Conservation (phyloP, 352 stramenopile species). For the Halophytophthora polymorphica region DNA sequence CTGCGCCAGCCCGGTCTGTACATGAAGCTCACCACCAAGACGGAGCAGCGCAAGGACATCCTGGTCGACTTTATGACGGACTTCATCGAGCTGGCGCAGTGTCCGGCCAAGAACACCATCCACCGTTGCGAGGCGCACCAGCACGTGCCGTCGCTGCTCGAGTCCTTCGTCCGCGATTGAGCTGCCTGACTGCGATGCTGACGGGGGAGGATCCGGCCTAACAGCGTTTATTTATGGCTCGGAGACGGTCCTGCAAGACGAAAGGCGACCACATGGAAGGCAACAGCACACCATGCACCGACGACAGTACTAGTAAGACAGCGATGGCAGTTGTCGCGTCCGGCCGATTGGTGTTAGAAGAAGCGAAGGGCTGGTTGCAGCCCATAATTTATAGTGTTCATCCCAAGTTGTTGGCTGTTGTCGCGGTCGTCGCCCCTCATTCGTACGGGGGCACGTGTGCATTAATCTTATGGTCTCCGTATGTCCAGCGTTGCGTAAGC, state of each 20-base stretch:
- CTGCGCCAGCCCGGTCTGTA: constrained; percentile 42
- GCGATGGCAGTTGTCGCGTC: too few species aligned
- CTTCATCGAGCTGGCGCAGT: constrained; percentile 44
- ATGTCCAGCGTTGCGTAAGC: too few species aligned
- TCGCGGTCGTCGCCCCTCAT: too few species aligned
- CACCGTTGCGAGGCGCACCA: constrained; percentile 41
- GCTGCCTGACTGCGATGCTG: too few species aligned
- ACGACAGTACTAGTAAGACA: too few species aligned
- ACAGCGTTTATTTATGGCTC: background rate
- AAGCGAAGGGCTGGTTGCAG: too few species aligned
- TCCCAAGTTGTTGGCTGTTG: too few species aligned
- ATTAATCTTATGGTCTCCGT: too few species aligned
- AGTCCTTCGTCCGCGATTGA: constrained; percentile 45
- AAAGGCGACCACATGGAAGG: too few species aligned
- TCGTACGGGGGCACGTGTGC: too few species aligned
- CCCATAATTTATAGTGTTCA: constrained; percentile 29
- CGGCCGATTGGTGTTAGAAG: constrained; percentile 10
- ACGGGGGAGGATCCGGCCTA: background rate
- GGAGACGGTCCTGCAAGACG: too few species aligned
- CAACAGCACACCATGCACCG: too few species aligned
- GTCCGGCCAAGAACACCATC: constrained; percentile 28
- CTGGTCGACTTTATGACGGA: constrained; percentile 48
- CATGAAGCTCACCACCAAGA: constrained; percentile 29
- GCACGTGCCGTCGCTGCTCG: constrained; percentile 44
- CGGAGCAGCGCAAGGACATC: constrained; percentile 50